These are phyloP conservation scores for Cyclostephanos tholiformis DNA, from an alignment of 108 stramenopile genomes.

Conservation along the genomic window DNA sequence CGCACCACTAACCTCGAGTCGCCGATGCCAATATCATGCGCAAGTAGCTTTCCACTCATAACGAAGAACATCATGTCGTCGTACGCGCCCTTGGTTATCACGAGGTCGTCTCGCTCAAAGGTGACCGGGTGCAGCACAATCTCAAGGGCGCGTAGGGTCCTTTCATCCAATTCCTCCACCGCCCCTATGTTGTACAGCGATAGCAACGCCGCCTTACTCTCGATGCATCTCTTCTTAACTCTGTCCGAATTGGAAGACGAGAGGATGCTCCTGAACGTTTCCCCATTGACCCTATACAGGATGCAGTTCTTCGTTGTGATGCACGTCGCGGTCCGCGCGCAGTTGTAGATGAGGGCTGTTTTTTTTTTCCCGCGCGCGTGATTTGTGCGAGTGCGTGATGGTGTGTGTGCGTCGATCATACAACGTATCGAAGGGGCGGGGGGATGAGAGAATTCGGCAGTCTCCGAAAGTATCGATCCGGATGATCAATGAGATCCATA, in stretches of 20 bases:
- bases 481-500: too few relatives aligned
- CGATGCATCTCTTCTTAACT: constrained; percentile 39
- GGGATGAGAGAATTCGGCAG: too few relatives aligned
- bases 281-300: constrained; percentile 36
- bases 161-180: constrained; percentile 41
- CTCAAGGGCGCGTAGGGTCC: constrained; percentile 27
- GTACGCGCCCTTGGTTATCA: constrained; percentile 64
- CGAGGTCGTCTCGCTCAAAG: constrained; percentile 53
- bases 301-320: constrained; percentile 42
- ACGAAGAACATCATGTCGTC: constrained; percentile 74
- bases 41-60: constrained; percentile 57
- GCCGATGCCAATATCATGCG: constrained; percentile 37
- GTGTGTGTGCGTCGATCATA: too few relatives aligned
- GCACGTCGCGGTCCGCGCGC: constrained; percentile 62
- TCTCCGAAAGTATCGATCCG: background rate
- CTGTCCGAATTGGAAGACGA: constrained; percentile 45
- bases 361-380: background rate
- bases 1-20: constrained; percentile 16
- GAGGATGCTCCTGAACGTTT: constrained; percentile 50
- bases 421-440: too few relatives aligned
- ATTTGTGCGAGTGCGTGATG: too few relatives aligned
- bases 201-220: constrained; percentile 45
- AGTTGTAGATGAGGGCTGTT: constrained; percentile 56
- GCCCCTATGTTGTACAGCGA: constrained; percentile 40
- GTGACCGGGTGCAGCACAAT: constrained; percentile 35